These are phyloP conservation scores for Stagonosporopsis chrysanthemi DNA, from an alignment of 2,329 filamentous ascomycete species.

Conservation along the genomic window DNA sequence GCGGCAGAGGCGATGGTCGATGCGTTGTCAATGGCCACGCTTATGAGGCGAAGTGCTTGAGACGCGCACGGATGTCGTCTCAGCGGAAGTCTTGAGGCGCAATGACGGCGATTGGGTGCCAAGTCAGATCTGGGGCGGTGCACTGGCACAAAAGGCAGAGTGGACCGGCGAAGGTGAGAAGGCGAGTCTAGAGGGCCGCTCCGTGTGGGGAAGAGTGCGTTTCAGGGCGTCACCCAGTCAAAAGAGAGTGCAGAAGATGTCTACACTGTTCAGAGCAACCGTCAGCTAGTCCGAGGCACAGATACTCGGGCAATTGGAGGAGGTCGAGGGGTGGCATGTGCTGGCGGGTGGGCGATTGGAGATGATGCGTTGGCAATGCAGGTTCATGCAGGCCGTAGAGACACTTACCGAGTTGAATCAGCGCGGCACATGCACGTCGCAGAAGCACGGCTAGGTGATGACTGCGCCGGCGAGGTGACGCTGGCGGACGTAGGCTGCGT, in stretches of 20 bases:
- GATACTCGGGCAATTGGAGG: conserved; percentile 48
- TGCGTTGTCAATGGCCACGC: conserved; percentile 55
- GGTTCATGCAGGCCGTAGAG: conserved; percentile 47
- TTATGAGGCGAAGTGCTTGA: conserved; percentile 47
- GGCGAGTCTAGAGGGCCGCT: conserved; percentile 44
- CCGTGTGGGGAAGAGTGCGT: conserved; percentile 47
- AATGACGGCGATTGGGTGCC: conserved; percentile 35
- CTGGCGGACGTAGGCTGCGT: conserved; percentile 17
- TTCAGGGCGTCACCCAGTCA: conserved; percentile 45
- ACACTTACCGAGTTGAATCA: conserved; percentile 50
- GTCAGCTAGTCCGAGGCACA: conserved; percentile 46
- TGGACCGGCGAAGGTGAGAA: conserved; percentile 26
- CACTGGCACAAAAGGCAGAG: conserved; percentile 31
- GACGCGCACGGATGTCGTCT: conserved; percentile 42
- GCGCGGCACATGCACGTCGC: conserved; percentile 45
- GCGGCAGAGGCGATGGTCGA: conserved; percentile 49
- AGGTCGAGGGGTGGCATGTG: conserved; percentile 47
- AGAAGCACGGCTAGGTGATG: conserved; percentile 33
- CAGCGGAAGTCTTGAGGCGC: conserved; percentile 43
- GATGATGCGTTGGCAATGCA: conserved; percentile 55
- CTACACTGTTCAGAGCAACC: conserved; percentile 43
- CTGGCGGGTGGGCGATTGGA: conserved; percentile 51
- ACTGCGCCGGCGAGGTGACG: conserved; percentile 37
- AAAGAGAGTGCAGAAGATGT: conserved; percentile 38
- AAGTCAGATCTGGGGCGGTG: conserved; percentile 44